A percentile compares a stretch with the other conserved stretches of the same genome.
phyloP scores from a whole-genome alignment of 768 basidiomycete genomes.

The Gelatoporia subvermispora region DNA sequence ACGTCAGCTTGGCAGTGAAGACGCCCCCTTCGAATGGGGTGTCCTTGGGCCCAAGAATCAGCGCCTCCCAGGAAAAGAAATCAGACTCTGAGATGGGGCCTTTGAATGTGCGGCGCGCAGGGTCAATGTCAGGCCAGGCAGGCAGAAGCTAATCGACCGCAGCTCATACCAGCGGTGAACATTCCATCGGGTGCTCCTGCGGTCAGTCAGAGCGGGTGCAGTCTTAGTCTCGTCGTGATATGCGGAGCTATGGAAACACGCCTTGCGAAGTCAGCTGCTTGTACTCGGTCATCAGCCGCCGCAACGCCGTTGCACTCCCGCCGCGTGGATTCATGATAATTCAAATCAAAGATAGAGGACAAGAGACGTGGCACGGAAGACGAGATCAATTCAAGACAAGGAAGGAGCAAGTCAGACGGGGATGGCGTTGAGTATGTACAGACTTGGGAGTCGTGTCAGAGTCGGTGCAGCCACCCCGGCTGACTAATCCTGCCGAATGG shows the following conservation, averaged over 20 bases:
- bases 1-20: constrained; percentile 87
- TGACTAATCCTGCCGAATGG: no score
- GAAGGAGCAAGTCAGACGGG: no score
- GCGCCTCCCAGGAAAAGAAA: constrained; percentile 94
- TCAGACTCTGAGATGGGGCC: constrained; percentile 89
- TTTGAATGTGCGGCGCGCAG: constrained; percentile 20
- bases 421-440: no score
- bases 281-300: constrained; percentile 91
- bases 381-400: no score
- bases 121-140: constrained; percentile 5
- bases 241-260: constrained; percentile 18
- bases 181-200: constrained; percentile 87
- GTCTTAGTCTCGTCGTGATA: constrained; percentile 1
- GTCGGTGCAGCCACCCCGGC: no score
- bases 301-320: constrained; percentile 65
- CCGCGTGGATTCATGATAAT: constrained; percentile 35
- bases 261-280: constrained; percentile 80
- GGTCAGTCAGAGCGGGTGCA: background rate
- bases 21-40: constrained; percentile 97
- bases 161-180: constrained; percentile 80
- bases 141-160: background rate
- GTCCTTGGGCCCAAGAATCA: constrained; percentile 90
- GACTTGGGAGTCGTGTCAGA: no score
- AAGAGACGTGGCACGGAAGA: no score
- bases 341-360: no score